These are phyloP conservation scores for Cavenderia fasciculata DNA, from an alignment of 78 protist genomes.

Conservation along the genomic window DNA sequence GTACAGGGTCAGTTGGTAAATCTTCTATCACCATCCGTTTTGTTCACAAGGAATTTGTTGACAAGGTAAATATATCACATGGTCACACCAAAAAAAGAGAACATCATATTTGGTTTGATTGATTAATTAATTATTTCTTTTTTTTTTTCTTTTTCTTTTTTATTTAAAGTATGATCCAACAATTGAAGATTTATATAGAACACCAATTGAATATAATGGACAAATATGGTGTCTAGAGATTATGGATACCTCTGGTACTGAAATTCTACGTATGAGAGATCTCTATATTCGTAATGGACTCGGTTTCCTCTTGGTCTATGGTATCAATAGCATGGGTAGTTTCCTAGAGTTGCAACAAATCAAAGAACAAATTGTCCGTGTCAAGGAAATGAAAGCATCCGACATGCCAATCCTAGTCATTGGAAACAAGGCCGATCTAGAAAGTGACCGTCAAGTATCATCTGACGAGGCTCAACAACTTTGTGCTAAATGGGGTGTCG, in stretches of 20 bases:
- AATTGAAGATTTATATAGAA: slow-evolving; percentile 74
- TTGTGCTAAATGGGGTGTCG: slow-evolving; percentile 70
- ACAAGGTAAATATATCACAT: not conserved
- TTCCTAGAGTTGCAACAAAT: slow-evolving; percentile 83
- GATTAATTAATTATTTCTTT: not conserved
- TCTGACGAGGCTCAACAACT: slow-evolving; percentile 69
- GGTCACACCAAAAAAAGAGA: not conserved
- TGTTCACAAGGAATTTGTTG: slow-evolving; percentile 38
- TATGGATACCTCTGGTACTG: slow-evolving; percentile 93
- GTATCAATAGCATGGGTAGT: slow-evolving; percentile 77
- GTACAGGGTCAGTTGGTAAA: slow-evolving; percentile 36
- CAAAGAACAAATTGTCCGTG: slow-evolving; percentile 83
- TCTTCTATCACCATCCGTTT: slow-evolving; percentile 19
- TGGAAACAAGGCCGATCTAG: slow-evolving; percentile 97
- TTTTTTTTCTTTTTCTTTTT: not conserved
- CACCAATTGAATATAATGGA: slow-evolving; percentile 50
- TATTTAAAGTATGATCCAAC: slow-evolving; percentile 73
- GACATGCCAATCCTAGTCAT: slow-evolving; percentile 85
- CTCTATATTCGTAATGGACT: slow-evolving; percentile 87
- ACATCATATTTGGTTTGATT: not conserved
- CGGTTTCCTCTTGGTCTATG: slow-evolving; percentile 92
- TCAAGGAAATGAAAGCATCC: slow-evolving; percentile 72
- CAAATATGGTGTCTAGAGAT: slow-evolving; percentile 45
- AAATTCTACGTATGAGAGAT: slow-evolving; percentile 92
- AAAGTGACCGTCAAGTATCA: slow-evolving; percentile 85